Base-by-base conservation (phyloP, 176 grass and related monocot genomes). In the Rhynchospora breviuscula region DNA sequence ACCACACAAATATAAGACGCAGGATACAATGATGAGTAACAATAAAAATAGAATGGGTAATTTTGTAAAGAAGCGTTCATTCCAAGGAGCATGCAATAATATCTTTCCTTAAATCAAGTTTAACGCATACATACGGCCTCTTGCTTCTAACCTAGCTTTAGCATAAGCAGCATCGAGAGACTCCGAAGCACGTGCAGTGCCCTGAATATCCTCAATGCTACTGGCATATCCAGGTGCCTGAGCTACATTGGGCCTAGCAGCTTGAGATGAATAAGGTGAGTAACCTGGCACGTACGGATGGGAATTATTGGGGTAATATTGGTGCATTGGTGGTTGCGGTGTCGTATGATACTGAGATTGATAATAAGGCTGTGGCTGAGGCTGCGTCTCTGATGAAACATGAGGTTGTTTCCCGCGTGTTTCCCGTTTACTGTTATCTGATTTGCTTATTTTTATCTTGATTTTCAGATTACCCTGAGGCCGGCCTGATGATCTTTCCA, bases 401-500 rank as follows among this genome's bases (percentile, higher is more conserved):
- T 63, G 21, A 23, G 60, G 7, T 23, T 63, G n/a, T 25, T 63
- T 6, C 60, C 8, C 60, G 1, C 21, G 3, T 9, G 60, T 8
- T 63, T 63, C n/a, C n/a, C 22, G 7, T 25, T 57, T 57, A 18
- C 10, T 35, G 52, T 15, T 31, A 17, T 5, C 22, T 48, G 19
- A 35, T 26, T 67, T 18, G 66, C 33, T 79, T 26, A 79, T 11
- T 51, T 56, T 17, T 59, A 79, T 79, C 23, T 79, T 58, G 11
- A 79, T 79, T 54, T 79, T 12, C 6, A 63, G 21, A 44, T 13
- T 63, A 6, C 80, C 60, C 25, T 83, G 63, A 12, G 66, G 63
- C 47, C 43, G 59, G 29, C 79, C 94, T 0, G 91, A 97, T 10
- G 91, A 89, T 2, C 89, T 80, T 82, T 93, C 89, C 75, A 97